A percentile compares a stretch with the other conserved stretches of the same genome.
phyloP scores from a whole-genome alignment of 2,329 filamentous ascomycete species.

The Truncatella angustata region DNA sequence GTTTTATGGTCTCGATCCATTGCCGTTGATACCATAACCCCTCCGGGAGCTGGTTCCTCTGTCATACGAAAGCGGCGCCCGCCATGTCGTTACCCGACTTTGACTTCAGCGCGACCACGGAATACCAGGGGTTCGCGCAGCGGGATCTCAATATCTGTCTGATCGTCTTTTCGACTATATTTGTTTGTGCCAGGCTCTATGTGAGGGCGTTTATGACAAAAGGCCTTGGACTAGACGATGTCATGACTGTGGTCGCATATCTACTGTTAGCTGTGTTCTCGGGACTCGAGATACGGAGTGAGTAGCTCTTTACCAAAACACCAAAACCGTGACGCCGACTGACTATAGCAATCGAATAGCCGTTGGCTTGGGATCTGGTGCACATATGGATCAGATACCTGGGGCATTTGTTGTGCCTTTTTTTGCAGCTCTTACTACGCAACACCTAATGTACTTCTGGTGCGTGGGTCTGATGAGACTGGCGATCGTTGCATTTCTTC shows the following conservation, averaged over 20 bases:
- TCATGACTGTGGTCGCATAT: slow-evolving; percentile 23
- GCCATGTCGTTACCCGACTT: not conserved
- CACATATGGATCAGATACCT: slow-evolving; percentile 10
- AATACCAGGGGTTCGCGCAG: slow-evolving; percentile 29
- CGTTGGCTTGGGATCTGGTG: slow-evolving; percentile 13
- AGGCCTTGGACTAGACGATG: slow-evolving; percentile 28
- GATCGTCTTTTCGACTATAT: slow-evolving; percentile 27
- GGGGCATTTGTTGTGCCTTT: slow-evolving; percentile 12
- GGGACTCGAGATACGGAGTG: slow-evolving; percentile 4
- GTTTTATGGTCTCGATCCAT: too few species aligned
- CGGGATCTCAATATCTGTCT: slow-evolving; percentile 48
- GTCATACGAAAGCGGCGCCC: not conserved
- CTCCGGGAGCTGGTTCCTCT: too few species aligned
- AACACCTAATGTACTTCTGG: slow-evolving; percentile 29
- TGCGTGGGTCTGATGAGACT: slow-evolving; percentile 30
- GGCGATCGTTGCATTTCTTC: slow-evolving; percentile 32
- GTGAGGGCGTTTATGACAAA: slow-evolving; percentile 29
- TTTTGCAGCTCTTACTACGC: slow-evolving; percentile 17
- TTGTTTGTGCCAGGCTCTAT: slow-evolving; percentile 25
- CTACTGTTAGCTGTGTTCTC: slow-evolving; percentile 14
- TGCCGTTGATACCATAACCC: too few species aligned
- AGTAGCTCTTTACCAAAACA: too few species aligned
- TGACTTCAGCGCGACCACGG: slow-evolving; percentile 9
- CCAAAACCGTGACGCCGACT: not conserved
- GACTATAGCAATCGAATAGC: slow-evolving; percentile 11